Conservation (phyloP, 768 basidiomycete species). For the Lepiota brunneoincarnata region DNA sequence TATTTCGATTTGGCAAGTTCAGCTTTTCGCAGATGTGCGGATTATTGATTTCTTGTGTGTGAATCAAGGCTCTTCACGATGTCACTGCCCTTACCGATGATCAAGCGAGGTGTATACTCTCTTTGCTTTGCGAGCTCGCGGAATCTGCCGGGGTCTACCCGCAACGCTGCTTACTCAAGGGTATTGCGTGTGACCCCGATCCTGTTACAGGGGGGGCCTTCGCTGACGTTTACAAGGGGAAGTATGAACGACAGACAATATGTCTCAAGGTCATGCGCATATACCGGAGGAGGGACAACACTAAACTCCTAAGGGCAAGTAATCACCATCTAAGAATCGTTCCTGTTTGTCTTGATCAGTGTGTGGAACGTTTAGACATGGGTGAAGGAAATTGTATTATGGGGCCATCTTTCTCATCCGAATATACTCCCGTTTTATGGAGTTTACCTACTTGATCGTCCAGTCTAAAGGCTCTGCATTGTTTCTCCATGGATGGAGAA, state of each 20-base stretch:
- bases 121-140: constrained; percentile 1
- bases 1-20: too few relatives aligned
- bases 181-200: background rate
- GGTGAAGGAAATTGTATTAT: constrained; percentile 26
- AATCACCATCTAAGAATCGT: background rate
- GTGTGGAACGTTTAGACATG: background rate
- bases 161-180: background rate
- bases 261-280: constrained; percentile 11
- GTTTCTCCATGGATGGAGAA: constrained; percentile 20
- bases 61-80: background rate
- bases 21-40: too few relatives aligned
- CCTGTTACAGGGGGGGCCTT: background rate
- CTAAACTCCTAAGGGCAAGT: background rate
- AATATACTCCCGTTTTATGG: constrained; percentile 36
- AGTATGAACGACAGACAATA: background rate
- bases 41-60: too few relatives aligned
- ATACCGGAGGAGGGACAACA: background rate
- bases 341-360: background rate
- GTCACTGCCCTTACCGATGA: background rate
- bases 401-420: constrained; percentile 29
- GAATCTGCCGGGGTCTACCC: background rate
- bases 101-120: background rate
- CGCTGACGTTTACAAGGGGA: background rate
- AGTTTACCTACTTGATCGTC: constrained; percentile 17
- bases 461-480: constrained; percentile 8